Evolutionary conservation across 2,329 filamentous ascomycete genomes (phyloP), one percentile per base, ranked within the genome.

Genomic region (Sporothrix pallida): DNA sequence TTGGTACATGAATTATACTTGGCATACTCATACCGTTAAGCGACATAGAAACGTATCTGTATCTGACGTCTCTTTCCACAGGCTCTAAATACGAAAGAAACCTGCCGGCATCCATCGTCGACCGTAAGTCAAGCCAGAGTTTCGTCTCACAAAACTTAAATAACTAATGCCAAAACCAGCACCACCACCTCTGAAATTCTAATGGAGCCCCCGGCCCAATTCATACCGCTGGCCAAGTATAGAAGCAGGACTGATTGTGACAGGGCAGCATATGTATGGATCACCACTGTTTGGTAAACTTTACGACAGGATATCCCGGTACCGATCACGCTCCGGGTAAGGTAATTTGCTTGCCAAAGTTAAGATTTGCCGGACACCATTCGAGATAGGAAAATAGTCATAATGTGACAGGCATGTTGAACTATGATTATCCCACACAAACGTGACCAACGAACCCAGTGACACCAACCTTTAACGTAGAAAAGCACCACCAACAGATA

Each of bases 11-110:
- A 26, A 26, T 44, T n/a, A 23, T 74, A 17, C n/a, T n/a, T n/a
- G n/a, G n/a, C n/a, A n/a, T 52, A 44, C 20, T 20, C 74, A 17
- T 50, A 73, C 20, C 4, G 31, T 31, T 5, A 5, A 46, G 20
- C 52, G 48, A 68, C 52, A 72, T 70, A 42, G 48, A 52, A 73
- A 46, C 12, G 1, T 17, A n/a, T 42, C 9, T 17, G 17, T n/a
- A n/a, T n/a, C n/a, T n/a, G n/a, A 20, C 17, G 48, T 37, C 74
- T 75, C 69, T 72, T 76, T 72, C 17, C 10, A 54, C 78, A 97
- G 94, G 94, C 78, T 97, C 94, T 77, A 98, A 98, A 87, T 98
- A 92, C 83, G 96, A 98, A 85, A 89, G 96, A 82, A 99, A 99
- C 83, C 82, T 98, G 72, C 93, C 94, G 48, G 88, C 89, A 74